Percentiles rank a stretch among this genome's conserved stretches.
Evolutionary conservation across 805 yeast genomes (phyloP).

Genomic region (Candida odintsovae): DNA sequence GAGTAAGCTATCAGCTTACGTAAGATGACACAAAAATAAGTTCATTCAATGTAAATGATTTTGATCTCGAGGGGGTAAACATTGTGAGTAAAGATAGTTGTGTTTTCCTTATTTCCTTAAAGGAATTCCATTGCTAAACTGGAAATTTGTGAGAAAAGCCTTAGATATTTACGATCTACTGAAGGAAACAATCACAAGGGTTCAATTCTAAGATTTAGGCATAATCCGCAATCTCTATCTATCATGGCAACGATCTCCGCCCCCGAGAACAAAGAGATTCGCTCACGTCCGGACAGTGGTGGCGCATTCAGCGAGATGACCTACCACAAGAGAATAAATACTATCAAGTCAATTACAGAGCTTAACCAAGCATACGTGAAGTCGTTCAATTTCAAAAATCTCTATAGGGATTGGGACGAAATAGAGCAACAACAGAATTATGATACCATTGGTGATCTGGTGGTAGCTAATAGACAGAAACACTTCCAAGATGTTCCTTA

Average conservation of each 20-base stretch:
- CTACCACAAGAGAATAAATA: neutral
- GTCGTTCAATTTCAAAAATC: neutral
- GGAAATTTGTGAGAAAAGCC: no score
- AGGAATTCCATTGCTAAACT: no score
- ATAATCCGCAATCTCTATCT: neutral
- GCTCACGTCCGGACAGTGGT: neutral
- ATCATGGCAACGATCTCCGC: neutral
- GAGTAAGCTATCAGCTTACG: no score
- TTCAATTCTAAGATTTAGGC: no score
- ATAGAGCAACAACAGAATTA: neutral
- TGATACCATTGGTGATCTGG: slow-evolving; percentile 6
- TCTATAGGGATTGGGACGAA: neutral
- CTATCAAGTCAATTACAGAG: neutral
- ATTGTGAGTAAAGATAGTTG: no score
- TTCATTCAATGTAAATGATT: no score
- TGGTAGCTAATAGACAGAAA: slow-evolving; percentile 6
- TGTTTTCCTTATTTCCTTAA: neutral
- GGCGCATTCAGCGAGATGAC: neutral
- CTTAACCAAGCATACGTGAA: neutral
- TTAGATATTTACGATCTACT: no score
- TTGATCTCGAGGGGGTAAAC: neutral
- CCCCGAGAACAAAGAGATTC: neutral
- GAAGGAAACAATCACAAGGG: no score
- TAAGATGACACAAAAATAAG: neutral
- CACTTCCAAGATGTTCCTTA: neutral